Evolutionary conservation across 2,329 filamentous ascomycete species (phyloP).

Genomic region (Rhynchosporium secalis): DNA sequence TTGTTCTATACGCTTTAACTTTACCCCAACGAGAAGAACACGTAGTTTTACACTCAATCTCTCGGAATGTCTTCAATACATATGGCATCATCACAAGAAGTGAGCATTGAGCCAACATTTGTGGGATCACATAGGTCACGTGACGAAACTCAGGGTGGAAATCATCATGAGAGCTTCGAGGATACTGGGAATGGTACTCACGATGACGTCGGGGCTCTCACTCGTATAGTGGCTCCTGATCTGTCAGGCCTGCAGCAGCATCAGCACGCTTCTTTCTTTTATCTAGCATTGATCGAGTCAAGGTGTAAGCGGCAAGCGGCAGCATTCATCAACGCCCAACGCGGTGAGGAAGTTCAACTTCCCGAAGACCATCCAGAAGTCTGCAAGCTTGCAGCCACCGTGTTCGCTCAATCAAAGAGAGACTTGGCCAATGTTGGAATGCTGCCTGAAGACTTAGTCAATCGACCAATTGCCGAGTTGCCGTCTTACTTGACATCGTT

Average conservation of each 20-base stretch:
- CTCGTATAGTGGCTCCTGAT: slow-evolving; percentile 16
- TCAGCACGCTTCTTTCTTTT: slow-evolving; percentile 34
- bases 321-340: slow-evolving; percentile 29
- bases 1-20: neutral
- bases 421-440: slow-evolving; percentile 33
- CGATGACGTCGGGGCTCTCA: slow-evolving; percentile 16
- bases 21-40: neutral
- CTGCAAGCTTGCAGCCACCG: slow-evolving; percentile 24
- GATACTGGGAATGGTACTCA: neutral
- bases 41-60: neutral
- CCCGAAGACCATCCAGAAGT: slow-evolving; percentile 35
- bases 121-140: slow-evolving; percentile 13
- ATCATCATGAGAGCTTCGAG: neutral
- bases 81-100: slow-evolving; percentile 26
- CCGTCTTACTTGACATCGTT: slow-evolving; percentile 33
- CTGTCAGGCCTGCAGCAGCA: slow-evolving; percentile 26
- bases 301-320: slow-evolving; percentile 36
- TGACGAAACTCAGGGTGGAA: slow-evolving; percentile 11
- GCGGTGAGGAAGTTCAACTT: slow-evolving; percentile 28
- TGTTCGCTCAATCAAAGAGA: slow-evolving; percentile 32
- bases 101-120: slow-evolving; percentile 24
- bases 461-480: slow-evolving; percentile 24
- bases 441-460: slow-evolving; percentile 32
- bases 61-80: slow-evolving; percentile 28
- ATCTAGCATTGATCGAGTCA: slow-evolving; percentile 38